Evolutionary conservation across 2,329 filamentous ascomycete species (phyloP), one percentile per base, ranked within the genome.

Genomic region (Aspergillus pseudoviridinutans): DNA sequence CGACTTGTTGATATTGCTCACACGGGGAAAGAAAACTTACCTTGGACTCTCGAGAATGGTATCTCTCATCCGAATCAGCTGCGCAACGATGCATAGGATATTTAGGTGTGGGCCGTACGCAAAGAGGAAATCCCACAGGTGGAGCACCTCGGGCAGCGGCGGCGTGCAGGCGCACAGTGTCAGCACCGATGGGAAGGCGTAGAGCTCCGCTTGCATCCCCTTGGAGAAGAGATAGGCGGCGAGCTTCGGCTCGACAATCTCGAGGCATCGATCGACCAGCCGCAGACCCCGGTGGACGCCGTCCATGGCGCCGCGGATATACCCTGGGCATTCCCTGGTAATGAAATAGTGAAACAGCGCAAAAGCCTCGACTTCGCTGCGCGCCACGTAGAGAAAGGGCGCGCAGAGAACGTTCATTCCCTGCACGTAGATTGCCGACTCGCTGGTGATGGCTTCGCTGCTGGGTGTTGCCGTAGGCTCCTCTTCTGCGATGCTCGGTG

Each of bases 351-450:
- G 87, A 68, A 99, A 97, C 1, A 92, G 88, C 4, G 91, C 88
- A 67, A 96, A 99, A 2, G 94, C 94, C 76, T 99, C 92, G 6
- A 92, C 89, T 77, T 99, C 94, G 72, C 91, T 96, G 57, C 92
- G 87, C 1, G 94, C 92, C 4, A 91, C 92, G 73, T 99, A 99
- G 49, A 99, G 81, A 70, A 99, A 97, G 0, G 94, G 94, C 0
- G 94, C 94, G 9, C 92, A 93, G 17, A 99, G 84, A 44, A 99
- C 94, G 71, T 99, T 99, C 93, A 99, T 97, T 64, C 94, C 94
- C 75, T 99, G 94, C 2, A 99, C 93, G 68, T 99, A 99, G 44
- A 90, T 92, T 32, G 92, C 91, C 10, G 90, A 84, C 66, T 91
- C 88, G 32, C 79, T 77, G 63, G 87, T 82, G 35, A 63, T 61